Evolutionary conservation across 441 rosid genomes (phyloP).

Genomic region (Jatropha multifida): DNA sequence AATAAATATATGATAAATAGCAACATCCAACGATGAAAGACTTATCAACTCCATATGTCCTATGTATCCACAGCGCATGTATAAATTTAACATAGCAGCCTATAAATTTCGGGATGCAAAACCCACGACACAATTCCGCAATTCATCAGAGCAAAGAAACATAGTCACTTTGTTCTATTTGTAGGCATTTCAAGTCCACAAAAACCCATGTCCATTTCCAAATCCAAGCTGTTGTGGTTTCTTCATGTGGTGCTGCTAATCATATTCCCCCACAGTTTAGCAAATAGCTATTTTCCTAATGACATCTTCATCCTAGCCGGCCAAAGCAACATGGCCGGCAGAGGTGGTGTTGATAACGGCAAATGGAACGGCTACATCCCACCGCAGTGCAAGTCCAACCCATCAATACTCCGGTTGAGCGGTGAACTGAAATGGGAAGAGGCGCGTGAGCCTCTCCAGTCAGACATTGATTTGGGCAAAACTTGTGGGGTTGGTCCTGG

Average conservation of each 20-base stretch:
- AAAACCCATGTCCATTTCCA: background rate
- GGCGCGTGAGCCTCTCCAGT: conserved; percentile 74
- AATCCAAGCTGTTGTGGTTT: background rate
- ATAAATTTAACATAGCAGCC: too few species aligned
- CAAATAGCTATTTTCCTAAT: conserved; percentile 1
- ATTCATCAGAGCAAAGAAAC: too few species aligned
- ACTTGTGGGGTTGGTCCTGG: conserved; percentile 91
- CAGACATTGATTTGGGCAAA: conserved; percentile 54
- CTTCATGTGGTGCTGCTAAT: conserved; percentile 3
- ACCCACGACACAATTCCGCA: too few species aligned
- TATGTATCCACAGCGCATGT: too few species aligned
- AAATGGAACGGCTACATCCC: conserved; percentile 64
- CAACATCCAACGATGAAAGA: too few species aligned
- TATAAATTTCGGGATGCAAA: too few species aligned
- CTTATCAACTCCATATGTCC: too few species aligned
- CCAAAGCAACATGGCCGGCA: conserved; percentile 95
- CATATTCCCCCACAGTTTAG: background rate
- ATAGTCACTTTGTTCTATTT: too few species aligned
- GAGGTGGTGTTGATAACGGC: conserved; percentile 56
- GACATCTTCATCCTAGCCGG: conserved; percentile 84
- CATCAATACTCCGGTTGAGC: conserved; percentile 53
- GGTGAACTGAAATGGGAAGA: conserved; percentile 56
- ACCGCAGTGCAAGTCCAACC: conserved; percentile 44
- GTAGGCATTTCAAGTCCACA: too few species aligned
- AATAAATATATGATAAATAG: too few species aligned